Evolutionary conservation across 768 basidiomycete species (phyloP).

Genomic region (Fomitopsis serialis): DNA sequence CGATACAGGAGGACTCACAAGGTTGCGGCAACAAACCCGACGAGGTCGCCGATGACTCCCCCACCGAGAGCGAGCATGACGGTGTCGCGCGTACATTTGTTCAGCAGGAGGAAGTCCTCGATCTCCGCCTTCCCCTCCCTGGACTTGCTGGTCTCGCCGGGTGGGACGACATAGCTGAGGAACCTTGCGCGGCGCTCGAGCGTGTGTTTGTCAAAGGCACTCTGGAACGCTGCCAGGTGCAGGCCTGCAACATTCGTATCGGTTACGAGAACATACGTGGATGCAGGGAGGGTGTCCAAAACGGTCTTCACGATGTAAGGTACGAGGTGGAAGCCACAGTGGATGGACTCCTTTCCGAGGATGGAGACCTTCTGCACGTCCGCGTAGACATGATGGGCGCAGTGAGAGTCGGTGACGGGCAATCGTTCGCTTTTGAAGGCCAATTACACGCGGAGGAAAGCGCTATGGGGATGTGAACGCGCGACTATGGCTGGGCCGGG

Average conservation of each 20-base stretch:
- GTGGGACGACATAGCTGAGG: slow-evolving; percentile 72
- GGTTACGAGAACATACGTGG: slow-evolving; percentile 88
- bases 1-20: slow-evolving; percentile 55
- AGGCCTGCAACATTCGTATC: slow-evolving; percentile 85
- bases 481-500: neutral
- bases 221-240: slow-evolving; percentile 64
- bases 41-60: slow-evolving; percentile 94
- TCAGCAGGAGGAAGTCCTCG: slow-evolving; percentile 86
- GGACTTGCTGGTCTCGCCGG: slow-evolving; percentile 92
- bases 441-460: neutral
- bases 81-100: slow-evolving; percentile 89
- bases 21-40: slow-evolving; percentile 95
- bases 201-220: slow-evolving; percentile 47
- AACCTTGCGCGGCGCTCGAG: slow-evolving; percentile 49
- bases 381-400: slow-evolving; percentile 19
- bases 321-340: slow-evolving; percentile 90
- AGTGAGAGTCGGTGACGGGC: neutral
- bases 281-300: slow-evolving; percentile 62
- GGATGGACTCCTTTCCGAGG: slow-evolving; percentile 81
- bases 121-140: slow-evolving; percentile 88
- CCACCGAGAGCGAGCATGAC: slow-evolving; percentile 93
- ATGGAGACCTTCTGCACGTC: slow-evolving; percentile 80
- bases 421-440: neutral
- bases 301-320: slow-evolving; percentile 80
- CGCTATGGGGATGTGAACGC: neutral